phyloP scores from a whole-genome alignment of 2,329 filamentous ascomycete genomes.

The Chrysoporthe puriensis region DNA sequence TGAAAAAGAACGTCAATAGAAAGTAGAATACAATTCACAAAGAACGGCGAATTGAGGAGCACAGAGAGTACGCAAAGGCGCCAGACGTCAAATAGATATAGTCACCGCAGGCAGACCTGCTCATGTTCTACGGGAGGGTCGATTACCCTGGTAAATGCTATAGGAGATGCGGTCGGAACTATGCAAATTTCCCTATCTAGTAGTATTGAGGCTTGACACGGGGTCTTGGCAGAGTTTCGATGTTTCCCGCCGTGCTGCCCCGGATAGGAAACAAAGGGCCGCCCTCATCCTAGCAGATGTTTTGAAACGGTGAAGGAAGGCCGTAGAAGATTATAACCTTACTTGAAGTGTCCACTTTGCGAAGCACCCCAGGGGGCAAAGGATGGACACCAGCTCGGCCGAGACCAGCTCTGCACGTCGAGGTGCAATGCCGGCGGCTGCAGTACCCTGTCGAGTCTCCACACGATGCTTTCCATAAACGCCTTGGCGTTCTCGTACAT shows the following conservation, averaged over 20 bases:
- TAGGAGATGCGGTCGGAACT: not conserved
- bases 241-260: not conserved
- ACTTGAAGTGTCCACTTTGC: too few species aligned
- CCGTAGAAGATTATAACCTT: too few species aligned
- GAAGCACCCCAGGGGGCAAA: too few species aligned
- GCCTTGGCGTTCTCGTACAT: too few species aligned
- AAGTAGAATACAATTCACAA: not conserved
- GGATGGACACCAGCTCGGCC: too few species aligned
- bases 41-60: not conserved
- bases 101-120: not conserved
- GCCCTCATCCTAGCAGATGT: not conserved
- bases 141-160: not conserved
- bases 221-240: conserved; percentile 1
- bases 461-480: too few species aligned
- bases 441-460: too few species aligned
- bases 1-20: not conserved
- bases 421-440: too few species aligned
- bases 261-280: not conserved
- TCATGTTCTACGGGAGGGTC: not conserved
- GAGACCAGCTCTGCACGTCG: too few species aligned
- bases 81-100: not conserved
- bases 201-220: not conserved
- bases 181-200: not conserved
- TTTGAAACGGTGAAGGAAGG: not conserved
- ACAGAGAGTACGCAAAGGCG: not conserved